Evolutionary conservation across 1,139 yeast species (phyloP).

Genomic region (Dujonia santamariae): DNA sequence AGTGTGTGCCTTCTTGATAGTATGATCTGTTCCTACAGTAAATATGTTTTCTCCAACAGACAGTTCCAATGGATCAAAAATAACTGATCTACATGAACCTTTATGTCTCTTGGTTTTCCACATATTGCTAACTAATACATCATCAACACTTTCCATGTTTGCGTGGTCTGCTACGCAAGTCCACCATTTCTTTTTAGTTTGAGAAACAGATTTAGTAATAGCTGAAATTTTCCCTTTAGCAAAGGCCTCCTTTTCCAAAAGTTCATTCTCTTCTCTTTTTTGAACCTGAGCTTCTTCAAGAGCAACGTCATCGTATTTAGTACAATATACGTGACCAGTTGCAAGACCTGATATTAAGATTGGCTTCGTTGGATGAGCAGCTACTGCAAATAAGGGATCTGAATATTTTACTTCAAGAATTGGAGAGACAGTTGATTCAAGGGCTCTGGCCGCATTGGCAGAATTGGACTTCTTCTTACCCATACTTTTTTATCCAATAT

Average conservation of each 20-base stretch:
- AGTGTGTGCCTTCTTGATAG: conserved; percentile 71
- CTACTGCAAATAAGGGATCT: conserved; percentile 73
- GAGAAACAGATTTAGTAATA: conserved; percentile 33
- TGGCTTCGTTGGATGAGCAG: conserved; percentile 75
- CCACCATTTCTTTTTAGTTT: conserved; percentile 50
- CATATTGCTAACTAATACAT: conserved; percentile 31
- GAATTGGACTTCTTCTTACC: conserved; percentile 32
- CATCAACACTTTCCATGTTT: conserved; percentile 19
- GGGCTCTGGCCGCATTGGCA: conserved; percentile 25
- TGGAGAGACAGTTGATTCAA: conserved; percentile 45
- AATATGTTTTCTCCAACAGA: conserved; percentile 53
- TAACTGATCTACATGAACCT: conserved; percentile 76
- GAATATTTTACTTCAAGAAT: conserved; percentile 48
- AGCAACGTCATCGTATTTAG: conserved; percentile 48
- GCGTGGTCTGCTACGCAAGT: conserved; percentile 36
- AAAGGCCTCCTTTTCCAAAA: conserved; percentile 24
- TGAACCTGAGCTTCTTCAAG: conserved; percentile 33
- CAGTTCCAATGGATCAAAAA: conserved; percentile 53
- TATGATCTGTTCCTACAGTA: conserved; percentile 77
- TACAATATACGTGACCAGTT: conserved; percentile 68
- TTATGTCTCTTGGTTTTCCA: conserved; percentile 94
- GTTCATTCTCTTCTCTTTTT: conserved; percentile 19
- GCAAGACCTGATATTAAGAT: conserved; percentile 70
- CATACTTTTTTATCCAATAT: conserved; percentile 18
- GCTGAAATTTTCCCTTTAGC: conserved; percentile 25